These are phyloP conservation scores for Kluyveromyces siamensis DNA, from an alignment of 805 yeast genomes.

Conservation along the genomic window DNA sequence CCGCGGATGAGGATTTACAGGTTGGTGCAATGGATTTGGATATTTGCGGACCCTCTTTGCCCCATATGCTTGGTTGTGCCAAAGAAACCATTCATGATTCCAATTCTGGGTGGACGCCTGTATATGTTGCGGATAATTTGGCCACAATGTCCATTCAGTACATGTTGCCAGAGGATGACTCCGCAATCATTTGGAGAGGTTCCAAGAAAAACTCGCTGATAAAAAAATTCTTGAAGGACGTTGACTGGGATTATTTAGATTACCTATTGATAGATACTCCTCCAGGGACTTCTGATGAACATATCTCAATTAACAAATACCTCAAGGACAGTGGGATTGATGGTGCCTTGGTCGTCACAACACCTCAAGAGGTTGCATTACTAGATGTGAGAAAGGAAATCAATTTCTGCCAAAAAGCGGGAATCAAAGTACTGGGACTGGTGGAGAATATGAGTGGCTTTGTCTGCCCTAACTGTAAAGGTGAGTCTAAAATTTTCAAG, in stretches of 20 bases:
- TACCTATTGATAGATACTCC: slow-evolving; percentile 92
- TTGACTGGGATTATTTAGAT: slow-evolving; percentile 79
- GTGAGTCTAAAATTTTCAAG: slow-evolving; percentile 80
- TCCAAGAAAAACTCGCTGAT: slow-evolving; percentile 90
- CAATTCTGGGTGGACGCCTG: slow-evolving; percentile 93
- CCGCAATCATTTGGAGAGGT: slow-evolving; percentile 96
- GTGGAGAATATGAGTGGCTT: slow-evolving; percentile 99
- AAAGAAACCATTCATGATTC: slow-evolving; percentile 84
- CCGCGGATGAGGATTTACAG: slow-evolving; percentile 71
- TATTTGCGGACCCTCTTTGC: slow-evolving; percentile 95
- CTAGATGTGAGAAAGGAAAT: slow-evolving; percentile 93
- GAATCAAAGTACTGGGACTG: slow-evolving; percentile 73
- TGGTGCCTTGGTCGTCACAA: slow-evolving; percentile 91
- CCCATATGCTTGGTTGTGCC: slow-evolving; percentile 87
- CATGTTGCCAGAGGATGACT: slow-evolving; percentile 86
- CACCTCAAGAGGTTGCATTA: slow-evolving; percentile 96
- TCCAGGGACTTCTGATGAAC: slow-evolving; percentile 98
- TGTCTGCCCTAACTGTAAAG: slow-evolving; percentile 91
- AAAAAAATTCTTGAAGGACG: slow-evolving; percentile 88
- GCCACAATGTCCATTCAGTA: slow-evolving; percentile 94
- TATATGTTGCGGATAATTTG: slow-evolving; percentile 86
- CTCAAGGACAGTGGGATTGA: slow-evolving; percentile 86
- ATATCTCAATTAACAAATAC: slow-evolving; percentile 78
- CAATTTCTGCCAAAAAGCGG: slow-evolving; percentile 88
- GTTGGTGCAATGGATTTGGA: slow-evolving; percentile 97